Base-by-base conservation (phyloP, 2,329 filamentous ascomycete genomes). In the Cladosporium colombiae region DNA sequence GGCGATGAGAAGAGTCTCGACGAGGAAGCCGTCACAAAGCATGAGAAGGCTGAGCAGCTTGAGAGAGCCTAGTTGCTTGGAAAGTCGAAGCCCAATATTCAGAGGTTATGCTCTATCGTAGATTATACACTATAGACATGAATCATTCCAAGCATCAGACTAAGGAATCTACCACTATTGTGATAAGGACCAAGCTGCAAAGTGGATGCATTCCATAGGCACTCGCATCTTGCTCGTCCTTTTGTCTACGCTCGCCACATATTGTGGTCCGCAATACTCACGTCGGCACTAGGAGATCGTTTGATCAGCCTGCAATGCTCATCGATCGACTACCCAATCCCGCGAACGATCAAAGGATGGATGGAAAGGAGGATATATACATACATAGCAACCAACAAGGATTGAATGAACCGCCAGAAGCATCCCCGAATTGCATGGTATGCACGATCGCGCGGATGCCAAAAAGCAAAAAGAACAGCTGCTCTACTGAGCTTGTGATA, bases 41-140 rank as follows among this genome's bases (percentile, higher is more conserved):
- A 37, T 11, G 59, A 62, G 10, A 23, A 31, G 7, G 61, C 35
- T 13, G 61, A 63, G 61, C 50, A 56, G 50, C 25, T 63, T 5
- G 61, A 63, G 52, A 46, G n/a, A 13, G 10, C n/a, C n/a, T 46
- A 23, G 3, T 1, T 46, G 16, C 14, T 21, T 23, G 14, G 3
- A 44, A 3, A 21, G 40, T 21, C 5, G 40, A 13, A 44, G 18
- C 16, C 16, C 18, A 7, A 21, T 6, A 8, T 10, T 10, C 18
- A n/a, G 37, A 46, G 40, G 8, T 46, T 21, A 5, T 46, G 40
- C 40, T 46, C 40, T n/a, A 46, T 5, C n/a, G 23, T 46, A 46
- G 10, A 46, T 21, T n/a, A n/a, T 44, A 44, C 37, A 44, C 6
- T 46, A 46, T 46, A 21, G n/a, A 46, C n/a, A 21, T 1, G 4